These are phyloP conservation scores for Apostasia shenzhenica DNA, from an alignment of 106 monocot genomes.

Conservation along the genomic window DNA sequence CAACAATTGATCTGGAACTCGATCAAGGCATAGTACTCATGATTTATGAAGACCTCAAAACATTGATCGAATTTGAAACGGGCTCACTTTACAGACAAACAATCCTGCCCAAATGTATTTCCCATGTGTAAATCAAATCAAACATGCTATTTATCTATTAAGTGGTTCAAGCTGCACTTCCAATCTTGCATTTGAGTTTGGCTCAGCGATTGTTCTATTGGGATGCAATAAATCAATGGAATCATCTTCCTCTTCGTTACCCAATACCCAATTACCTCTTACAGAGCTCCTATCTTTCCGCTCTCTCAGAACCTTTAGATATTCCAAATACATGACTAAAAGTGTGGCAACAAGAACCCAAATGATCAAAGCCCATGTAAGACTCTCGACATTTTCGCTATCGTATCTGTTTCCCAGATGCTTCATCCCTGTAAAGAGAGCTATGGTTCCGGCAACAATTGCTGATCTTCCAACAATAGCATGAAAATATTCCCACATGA, in stretches of 20 bases:
- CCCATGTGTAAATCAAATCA: no score
- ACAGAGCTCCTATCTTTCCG: slow-evolving; percentile 32
- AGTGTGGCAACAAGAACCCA: slow-evolving; percentile 52
- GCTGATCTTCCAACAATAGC: slow-evolving; percentile 67
- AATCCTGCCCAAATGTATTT: no score
- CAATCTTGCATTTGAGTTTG: slow-evolving; percentile 51
- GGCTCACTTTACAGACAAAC: no score
- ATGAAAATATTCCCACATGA: slow-evolving; percentile 89
- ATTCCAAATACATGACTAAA: slow-evolving; percentile 75
- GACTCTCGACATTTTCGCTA: slow-evolving; percentile 65
- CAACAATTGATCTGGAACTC: no score
- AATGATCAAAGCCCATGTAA: slow-evolving; percentile 73
- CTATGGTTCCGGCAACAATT: slow-evolving; percentile 52
- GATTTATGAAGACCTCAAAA: no score
- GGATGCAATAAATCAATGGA: slow-evolving; percentile 62
- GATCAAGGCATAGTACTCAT: no score
- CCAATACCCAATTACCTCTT: slow-evolving; percentile 83
- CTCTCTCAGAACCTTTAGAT: slow-evolving; percentile 38
- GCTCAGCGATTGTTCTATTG: slow-evolving; percentile 27
- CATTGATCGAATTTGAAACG: no score
- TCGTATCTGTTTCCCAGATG: slow-evolving; percentile 80
- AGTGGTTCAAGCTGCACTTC: slow-evolving; percentile 93
- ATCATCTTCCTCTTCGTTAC: slow-evolving; percentile 86
- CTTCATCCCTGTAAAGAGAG: slow-evolving; percentile 82
- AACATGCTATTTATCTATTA: slow-evolving; percentile 24